Percentiles rank a stretch among this genome's conserved stretches.
Evolutionary conservation across 1,284 basidiomycete species (phyloP).

Genomic region (Salmacisia buchloeana): DNA sequence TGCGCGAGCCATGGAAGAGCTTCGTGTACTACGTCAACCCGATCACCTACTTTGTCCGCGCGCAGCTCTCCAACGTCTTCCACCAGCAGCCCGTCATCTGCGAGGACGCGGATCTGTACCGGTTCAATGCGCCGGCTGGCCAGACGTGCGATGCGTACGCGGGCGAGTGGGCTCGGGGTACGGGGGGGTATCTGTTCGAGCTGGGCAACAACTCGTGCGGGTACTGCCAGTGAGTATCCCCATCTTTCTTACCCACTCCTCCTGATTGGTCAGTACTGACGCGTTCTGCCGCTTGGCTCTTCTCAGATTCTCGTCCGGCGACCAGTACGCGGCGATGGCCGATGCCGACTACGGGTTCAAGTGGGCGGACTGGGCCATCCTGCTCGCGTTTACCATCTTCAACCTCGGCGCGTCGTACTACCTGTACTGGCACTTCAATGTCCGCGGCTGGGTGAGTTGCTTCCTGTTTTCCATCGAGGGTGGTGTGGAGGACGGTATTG

Average conservation of each 20-base stretch:
- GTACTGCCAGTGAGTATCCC: slow-evolving; percentile 26
- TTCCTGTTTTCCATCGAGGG: no score
- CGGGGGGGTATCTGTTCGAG: slow-evolving; percentile 29
- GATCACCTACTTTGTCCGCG: slow-evolving; percentile 39
- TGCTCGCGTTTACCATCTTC: slow-evolving; percentile 25
- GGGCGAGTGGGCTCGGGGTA: slow-evolving; percentile 23
- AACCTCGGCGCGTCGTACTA: slow-evolving; percentile 23
- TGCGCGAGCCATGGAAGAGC: slow-evolving; percentile 32
- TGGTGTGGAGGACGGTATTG: no score
- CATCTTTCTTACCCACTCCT: no score
- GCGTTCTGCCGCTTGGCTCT: neutral
- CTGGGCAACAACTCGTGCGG: slow-evolving; percentile 22
- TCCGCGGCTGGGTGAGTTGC: slow-evolving; percentile 11
- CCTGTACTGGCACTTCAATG: slow-evolving; percentile 33
- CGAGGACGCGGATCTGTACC: slow-evolving; percentile 25
- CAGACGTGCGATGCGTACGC: slow-evolving; percentile 33
- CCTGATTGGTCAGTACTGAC: no score
- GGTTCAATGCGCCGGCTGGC: slow-evolving; percentile 31
- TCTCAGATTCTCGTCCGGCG: slow-evolving; percentile 14
- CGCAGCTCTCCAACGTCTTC: slow-evolving; percentile 34
- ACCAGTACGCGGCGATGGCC: slow-evolving; percentile 26
- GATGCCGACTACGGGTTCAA: slow-evolving; percentile 30
- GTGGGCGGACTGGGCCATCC: slow-evolving; percentile 32
- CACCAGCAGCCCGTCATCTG: slow-evolving; percentile 38
- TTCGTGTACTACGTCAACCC: slow-evolving; percentile 31